These are phyloP conservation scores for Candida stauntonica DNA, from an alignment of 805 yeast genomes.

Conservation along the genomic window DNA sequence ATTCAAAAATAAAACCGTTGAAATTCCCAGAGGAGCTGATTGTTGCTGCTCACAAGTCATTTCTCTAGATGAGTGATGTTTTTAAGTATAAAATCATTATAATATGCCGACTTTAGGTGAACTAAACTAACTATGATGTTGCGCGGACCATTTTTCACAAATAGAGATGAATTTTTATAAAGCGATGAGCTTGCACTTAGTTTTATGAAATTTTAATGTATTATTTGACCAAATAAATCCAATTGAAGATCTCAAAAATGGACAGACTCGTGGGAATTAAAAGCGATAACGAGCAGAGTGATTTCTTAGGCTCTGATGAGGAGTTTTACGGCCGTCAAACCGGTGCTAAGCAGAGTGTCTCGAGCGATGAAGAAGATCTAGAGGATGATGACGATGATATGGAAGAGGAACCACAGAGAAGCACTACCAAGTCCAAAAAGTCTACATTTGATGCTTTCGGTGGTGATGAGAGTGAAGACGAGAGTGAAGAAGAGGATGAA, in stretches of 20 bases:
- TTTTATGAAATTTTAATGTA: too few species aligned
- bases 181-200: too few species aligned
- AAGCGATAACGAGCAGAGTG: constrained; percentile 12
- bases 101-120: neutral
- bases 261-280: constrained; percentile 17
- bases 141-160: too few species aligned
- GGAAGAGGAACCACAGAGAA: constrained; percentile 14
- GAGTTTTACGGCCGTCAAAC: constrained; percentile 16
- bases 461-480: too few species aligned
- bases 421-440: constrained; percentile 11
- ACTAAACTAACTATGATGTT: too few species aligned
- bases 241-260: too few species aligned
- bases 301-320: constrained; percentile 24
- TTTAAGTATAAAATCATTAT: neutral
- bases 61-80: neutral
- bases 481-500: constrained; percentile 9
- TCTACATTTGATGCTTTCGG: constrained; percentile 20
- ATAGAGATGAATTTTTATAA: too few species aligned
- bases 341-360: neutral
- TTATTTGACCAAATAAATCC: too few species aligned
- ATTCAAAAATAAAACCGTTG: too few species aligned
- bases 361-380: constrained; percentile 16
- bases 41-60: constrained; percentile 1
- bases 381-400: neutral
- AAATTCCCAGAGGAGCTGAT: constrained; percentile 10